phyloP scores from a whole-genome alignment of 306 rosid species.

The Luffa acutangula region DNA sequence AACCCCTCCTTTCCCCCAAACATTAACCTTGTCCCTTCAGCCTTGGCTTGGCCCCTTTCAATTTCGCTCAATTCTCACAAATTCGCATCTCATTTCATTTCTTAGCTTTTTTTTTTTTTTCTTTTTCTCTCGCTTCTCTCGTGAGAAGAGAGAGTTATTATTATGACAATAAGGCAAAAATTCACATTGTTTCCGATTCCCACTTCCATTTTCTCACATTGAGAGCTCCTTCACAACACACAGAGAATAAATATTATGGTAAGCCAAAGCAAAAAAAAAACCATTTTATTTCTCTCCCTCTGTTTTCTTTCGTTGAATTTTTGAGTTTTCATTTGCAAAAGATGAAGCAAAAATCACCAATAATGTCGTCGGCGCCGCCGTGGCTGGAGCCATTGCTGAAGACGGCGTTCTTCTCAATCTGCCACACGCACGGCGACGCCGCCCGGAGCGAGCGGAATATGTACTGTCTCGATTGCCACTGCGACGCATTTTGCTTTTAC shows the following conservation, averaged over 20 bases:
- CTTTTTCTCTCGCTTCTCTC: conserved; percentile 2
- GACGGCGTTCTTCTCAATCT: conserved; percentile 60
- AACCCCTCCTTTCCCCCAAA: background rate
- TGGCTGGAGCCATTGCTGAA: conserved; percentile 72
- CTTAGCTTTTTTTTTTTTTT: conserved; percentile 12
- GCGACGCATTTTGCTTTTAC: conserved; percentile 75
- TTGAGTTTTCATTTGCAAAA: background rate
- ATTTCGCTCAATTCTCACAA: conserved; percentile 3
- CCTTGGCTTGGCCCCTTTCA: background rate
- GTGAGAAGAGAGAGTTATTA: background rate
- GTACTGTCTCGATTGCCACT: conserved; percentile 78
- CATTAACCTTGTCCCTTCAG: conserved; percentile 9
- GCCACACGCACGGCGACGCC: conserved; percentile 63
- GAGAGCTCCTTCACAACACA: background rate
- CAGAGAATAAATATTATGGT: conserved; percentile 1
- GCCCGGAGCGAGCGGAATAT: conserved; percentile 81
- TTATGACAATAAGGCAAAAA: background rate
- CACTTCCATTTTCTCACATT: conserved; percentile 18
- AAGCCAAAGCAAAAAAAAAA: background rate
- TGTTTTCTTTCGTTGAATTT: background rate
- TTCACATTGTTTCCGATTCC: conserved; percentile 13
- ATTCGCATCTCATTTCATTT: conserved; percentile 15
- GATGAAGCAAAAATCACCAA: conserved; percentile 30
- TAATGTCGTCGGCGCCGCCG: conserved; percentile 64
- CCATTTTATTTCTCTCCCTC: background rate